Evolutionary conservation across 345 rosid species (phyloP), one percentile per base, ranked within the genome.

Genomic region (Cardamine resedifolia): DNA sequence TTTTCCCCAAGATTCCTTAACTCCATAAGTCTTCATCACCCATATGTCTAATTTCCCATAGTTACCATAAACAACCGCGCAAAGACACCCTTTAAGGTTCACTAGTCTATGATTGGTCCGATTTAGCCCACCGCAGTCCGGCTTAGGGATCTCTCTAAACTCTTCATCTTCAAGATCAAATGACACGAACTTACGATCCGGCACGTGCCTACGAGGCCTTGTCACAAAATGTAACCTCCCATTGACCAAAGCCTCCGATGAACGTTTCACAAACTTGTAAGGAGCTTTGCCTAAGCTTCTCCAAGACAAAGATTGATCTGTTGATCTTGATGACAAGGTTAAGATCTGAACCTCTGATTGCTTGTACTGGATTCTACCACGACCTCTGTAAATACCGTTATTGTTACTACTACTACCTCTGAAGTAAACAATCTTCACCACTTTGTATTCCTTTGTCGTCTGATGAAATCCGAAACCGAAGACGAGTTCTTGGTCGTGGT

Each of bases 201-300:
- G 90, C 21, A 81, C 76, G 66, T 84, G 78, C 56, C 96, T 77
- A 2, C 85, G 77, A 0, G 88, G 96, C 36, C 85, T 58, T 5
- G 86, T 85, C 3, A 88, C 88, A 87, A 90, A 94, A 73, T 94
- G 98, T 50, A 94, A 84, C 79, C 86, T 83, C 16, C 98, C 97
- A 12, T 78, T 71, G 64, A 90, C 84, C 62, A 89, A 77, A 26
- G 97, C 87, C 83, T 88, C 97, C 0, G 95, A 78, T 0, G 90
- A 77, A 58, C 87, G 78, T 59, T 72, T 71, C 38, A 84, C 51
- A 23, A 94, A 78, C 76, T 84, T 88, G 73, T 85, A 81, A 0
- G 92, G 50, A 19, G 83, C 75, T 78, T 83, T 89, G 5, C 96
- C 94, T n/a, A 86, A 79, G 59, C 87, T 89, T 57, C 94, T 82